These are phyloP conservation scores for Graphilbum sp. DNA, from an alignment of 2,329 filamentous ascomycete genomes.

Conservation along the genomic window DNA sequence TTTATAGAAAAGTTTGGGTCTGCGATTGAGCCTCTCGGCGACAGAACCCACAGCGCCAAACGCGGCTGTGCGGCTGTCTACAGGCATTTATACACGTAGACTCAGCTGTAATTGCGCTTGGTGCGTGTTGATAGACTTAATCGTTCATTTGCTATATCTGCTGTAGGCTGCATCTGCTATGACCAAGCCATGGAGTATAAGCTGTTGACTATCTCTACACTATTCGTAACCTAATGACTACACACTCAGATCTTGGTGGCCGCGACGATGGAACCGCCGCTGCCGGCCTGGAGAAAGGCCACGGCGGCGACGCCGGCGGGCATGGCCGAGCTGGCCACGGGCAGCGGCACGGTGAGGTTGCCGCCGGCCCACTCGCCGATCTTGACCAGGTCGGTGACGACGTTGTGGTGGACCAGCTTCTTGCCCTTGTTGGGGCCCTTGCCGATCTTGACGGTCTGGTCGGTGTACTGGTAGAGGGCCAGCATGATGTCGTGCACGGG, in stretches of 20 bases:
- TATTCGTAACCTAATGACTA: background rate
- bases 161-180: no score
- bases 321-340: constrained; percentile 10
- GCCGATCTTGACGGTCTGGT: constrained; percentile 15
- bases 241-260: constrained; percentile 10
- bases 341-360: constrained; percentile 13
- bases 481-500: constrained; percentile 4
- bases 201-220: no score
- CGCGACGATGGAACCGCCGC: constrained; percentile 4
- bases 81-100: no score
- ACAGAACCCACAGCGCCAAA: no score
- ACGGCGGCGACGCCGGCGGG: constrained; percentile 2
- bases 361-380: constrained; percentile 20
- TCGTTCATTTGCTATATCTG: no score
- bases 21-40: no score
- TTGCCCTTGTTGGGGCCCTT: constrained; percentile 20
- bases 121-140: no score
- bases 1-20: no score
- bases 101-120: no score
- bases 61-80: no score
- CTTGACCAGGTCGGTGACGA: constrained; percentile 16
- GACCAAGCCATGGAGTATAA: no score
- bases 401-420: constrained; percentile 17
- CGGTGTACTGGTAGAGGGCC: constrained; percentile 12
- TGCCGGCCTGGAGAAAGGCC: constrained; percentile 1